Conservation (phyloP, 106 monocot genomes). For the Dendrobium catenatum region DNA sequence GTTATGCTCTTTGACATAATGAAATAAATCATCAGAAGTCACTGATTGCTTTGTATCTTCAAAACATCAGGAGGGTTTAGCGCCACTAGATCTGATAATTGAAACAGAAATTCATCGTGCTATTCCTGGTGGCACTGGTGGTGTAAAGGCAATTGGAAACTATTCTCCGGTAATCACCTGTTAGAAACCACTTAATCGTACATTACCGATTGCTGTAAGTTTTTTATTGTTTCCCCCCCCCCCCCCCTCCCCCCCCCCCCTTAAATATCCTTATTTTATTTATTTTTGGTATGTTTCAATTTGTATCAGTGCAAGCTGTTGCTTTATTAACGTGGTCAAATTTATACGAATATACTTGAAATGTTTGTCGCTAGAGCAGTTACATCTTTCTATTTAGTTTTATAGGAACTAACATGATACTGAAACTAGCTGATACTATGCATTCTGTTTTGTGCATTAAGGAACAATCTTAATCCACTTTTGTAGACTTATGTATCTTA, state of each 20-base stretch:
- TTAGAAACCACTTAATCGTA: neutral
- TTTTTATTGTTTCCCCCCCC: neutral
- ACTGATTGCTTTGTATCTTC: neutral
- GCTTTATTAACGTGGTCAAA: neutral
- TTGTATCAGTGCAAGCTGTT: neutral
- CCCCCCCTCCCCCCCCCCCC: no score
- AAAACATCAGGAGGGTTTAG: slow-evolving; percentile 49
- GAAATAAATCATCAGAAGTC: neutral
- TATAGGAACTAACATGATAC: neutral
- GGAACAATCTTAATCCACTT: no score
- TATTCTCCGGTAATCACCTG: slow-evolving; percentile 53
- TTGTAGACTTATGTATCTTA: no score
- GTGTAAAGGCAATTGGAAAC: slow-evolving; percentile 67
- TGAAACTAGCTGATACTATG: no score
- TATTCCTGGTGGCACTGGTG: slow-evolving; percentile 62
- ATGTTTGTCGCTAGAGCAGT: neutral
- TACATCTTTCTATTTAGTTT: neutral
- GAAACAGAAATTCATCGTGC: slow-evolving; percentile 49
- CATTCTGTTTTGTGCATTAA: no score
- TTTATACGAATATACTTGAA: neutral
- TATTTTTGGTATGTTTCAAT: neutral
- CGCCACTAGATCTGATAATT: slow-evolving; percentile 58
- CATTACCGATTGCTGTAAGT: neutral
- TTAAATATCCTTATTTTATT: neutral
- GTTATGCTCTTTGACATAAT: neutral